A percentile compares a stretch with the other conserved stretches of the same genome.
These are phyloP conservation scores for Taphrina communis DNA, from an alignment of 1,139 yeast genomes.

Conservation along the genomic window DNA sequence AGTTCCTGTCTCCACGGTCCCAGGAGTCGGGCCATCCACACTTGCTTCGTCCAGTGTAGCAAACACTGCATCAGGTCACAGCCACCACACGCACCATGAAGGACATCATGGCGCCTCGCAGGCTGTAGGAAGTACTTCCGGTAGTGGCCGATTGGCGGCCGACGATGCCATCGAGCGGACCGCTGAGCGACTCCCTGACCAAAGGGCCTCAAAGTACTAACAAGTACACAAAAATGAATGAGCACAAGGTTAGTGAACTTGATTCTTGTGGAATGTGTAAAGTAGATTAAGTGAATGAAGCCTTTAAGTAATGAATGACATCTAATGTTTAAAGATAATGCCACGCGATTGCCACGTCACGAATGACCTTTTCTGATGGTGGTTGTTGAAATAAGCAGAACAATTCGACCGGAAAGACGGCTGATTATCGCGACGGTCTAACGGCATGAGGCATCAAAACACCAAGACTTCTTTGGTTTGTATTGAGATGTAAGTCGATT, in stretches of 20 bases:
- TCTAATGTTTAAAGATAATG: not conserved
- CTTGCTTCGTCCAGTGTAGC: constrained; percentile 10
- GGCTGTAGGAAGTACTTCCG: not conserved
- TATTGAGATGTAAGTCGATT: too few species aligned
- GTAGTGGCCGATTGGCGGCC: constrained; percentile 3
- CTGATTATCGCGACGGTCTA: too few species aligned
- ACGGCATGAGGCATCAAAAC: too few species aligned
- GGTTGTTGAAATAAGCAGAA: too few species aligned
- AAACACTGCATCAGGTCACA: constrained; percentile 4
- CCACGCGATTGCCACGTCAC: not conserved
- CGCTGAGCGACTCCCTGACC: constrained; percentile 23
- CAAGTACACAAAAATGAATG: not conserved
- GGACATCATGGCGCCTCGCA: not conserved
- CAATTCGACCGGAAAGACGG: too few species aligned
- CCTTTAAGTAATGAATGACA: constrained; percentile 13
- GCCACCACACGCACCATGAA: not conserved
- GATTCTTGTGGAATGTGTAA: not conserved
- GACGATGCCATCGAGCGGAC: constrained; percentile 28
- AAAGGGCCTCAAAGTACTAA: constrained; percentile 19
- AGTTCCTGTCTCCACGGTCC: constrained; percentile 18
- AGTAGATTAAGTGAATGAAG: constrained; percentile 2
- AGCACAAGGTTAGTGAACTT: not conserved
- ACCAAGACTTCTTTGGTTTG: too few species aligned
- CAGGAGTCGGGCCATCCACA: constrained; percentile 18
- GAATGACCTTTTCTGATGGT: too few species aligned